phyloP scores from a whole-genome alignment of 2,329 filamentous ascomycete genomes.

The Fusarium sublunatum region DNA sequence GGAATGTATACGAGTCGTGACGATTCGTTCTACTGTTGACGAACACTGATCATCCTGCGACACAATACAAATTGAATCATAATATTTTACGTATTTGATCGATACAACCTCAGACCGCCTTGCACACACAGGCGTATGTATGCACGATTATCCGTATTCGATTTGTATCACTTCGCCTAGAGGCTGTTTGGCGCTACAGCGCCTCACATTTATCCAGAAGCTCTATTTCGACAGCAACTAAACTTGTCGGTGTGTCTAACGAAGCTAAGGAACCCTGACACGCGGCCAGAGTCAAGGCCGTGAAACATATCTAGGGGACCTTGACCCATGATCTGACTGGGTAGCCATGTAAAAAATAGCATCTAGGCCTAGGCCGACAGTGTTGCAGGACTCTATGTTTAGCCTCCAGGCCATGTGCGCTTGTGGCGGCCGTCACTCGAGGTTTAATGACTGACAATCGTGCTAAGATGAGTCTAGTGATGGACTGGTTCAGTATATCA shows the following conservation, averaged over 20 bases:
- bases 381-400: background rate
- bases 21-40: background rate
- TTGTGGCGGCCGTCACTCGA: background rate
- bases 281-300: slow-evolving; percentile 1
- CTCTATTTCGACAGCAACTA: slow-evolving; percentile 2
- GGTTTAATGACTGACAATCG: background rate
- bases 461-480: background rate
- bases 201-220: background rate
- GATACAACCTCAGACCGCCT: background rate
- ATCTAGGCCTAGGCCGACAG: background rate
- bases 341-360: background rate
- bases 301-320: slow-evolving; percentile 6
- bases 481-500: background rate
- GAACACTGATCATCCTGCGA: background rate
- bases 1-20: slow-evolving; percentile 15
- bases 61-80: too few species aligned
- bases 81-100: too few species aligned
- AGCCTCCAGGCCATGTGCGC: background rate
- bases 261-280: background rate
- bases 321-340: background rate
- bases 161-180: background rate
- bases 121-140: slow-evolving; percentile 1
- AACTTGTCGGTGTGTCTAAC: slow-evolving; percentile 1
- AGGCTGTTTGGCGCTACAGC: background rate
- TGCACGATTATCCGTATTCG: slow-evolving; percentile 16